A percentile compares a stretch with the other conserved stretches of the same genome.
phyloP scores from a whole-genome alignment of 306 rosid species.

The Heteromeles arbutifolia region DNA sequence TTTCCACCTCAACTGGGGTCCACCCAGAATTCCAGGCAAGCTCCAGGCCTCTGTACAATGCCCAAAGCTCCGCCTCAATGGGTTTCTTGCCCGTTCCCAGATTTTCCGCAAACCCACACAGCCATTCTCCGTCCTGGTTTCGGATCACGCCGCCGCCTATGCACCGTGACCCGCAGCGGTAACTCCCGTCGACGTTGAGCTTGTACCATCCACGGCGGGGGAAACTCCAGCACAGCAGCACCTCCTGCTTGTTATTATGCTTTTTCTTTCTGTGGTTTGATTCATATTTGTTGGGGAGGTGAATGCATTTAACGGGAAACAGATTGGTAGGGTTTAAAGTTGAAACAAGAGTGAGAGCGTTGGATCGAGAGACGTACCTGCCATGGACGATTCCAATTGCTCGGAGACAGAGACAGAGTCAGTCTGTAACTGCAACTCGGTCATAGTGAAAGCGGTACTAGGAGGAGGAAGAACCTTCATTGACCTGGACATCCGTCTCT shows the following conservation, averaged over 20 bases:
- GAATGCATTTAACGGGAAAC: neutral
- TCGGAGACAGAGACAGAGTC: neutral
- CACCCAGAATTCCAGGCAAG: neutral
- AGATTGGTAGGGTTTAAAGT: too few relatives aligned
- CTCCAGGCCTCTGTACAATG: neutral
- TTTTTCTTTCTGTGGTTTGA: neutral
- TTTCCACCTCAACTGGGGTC: neutral
- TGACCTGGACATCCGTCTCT: too few relatives aligned
- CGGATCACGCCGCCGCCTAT: conserved; percentile 2
- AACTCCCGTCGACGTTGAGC: neutral
- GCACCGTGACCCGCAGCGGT: neutral
- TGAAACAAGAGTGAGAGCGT: neutral
- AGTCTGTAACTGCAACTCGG: neutral
- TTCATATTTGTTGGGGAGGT: too few relatives aligned
- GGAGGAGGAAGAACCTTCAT: neutral
- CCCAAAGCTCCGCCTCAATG: conserved; percentile 1
- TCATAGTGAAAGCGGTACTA: neutral
- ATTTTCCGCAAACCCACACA: neutral
- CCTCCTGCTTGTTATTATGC: neutral
- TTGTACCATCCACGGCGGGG: conserved; percentile 1
- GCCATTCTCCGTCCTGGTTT: neutral
- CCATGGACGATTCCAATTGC: neutral
- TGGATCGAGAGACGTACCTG: neutral
- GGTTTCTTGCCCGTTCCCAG: neutral
- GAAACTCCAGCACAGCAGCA: neutral